phyloP scores from a whole-genome alignment of 768 basidiomycete genomes.

The Boletus rubropictus region DNA sequence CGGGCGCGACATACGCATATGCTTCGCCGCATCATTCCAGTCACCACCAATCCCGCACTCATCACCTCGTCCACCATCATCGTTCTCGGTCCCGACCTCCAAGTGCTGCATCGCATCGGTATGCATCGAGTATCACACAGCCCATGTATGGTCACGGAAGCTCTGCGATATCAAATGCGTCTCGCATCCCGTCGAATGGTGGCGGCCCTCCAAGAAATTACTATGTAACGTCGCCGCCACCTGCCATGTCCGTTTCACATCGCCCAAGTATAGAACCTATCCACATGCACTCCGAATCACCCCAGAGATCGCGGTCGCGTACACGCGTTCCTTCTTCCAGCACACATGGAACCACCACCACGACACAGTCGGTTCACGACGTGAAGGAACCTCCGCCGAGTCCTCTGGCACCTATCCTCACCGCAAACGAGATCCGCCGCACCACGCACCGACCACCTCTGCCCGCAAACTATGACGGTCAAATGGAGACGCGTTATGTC shows the following conservation, averaged over 20 bases:
- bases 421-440: conserved; percentile 17
- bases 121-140: conserved; percentile 24
- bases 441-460: conserved; percentile 18
- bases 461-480: conserved; percentile 20
- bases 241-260: conserved; percentile 2
- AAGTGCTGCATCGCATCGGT: conserved; percentile 29
- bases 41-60: conserved; percentile 9
- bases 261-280: conserved; percentile 2
- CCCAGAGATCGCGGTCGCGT: conserved; percentile 17
- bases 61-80: conserved; percentile 15
- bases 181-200: conserved; percentile 19
- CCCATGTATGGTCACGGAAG: conserved; percentile 24
- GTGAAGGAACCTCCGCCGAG: not conserved
- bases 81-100: conserved; percentile 27
- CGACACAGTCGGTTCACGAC: not conserved
- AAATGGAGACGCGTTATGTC: conserved; percentile 45
- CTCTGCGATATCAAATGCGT: conserved; percentile 18
- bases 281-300: conserved; percentile 8
- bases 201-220: conserved; percentile 10
- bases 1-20: conserved; percentile 16
- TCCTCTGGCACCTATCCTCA: not conserved
- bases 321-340: conserved; percentile 7
- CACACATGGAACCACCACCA: not conserved
- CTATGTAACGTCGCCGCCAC: conserved; percentile 9
- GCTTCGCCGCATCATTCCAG: conserved; percentile 8